Evolutionary conservation across 2,329 filamentous ascomycete genomes (phyloP).

Genomic region (Penicillium sp.): DNA sequence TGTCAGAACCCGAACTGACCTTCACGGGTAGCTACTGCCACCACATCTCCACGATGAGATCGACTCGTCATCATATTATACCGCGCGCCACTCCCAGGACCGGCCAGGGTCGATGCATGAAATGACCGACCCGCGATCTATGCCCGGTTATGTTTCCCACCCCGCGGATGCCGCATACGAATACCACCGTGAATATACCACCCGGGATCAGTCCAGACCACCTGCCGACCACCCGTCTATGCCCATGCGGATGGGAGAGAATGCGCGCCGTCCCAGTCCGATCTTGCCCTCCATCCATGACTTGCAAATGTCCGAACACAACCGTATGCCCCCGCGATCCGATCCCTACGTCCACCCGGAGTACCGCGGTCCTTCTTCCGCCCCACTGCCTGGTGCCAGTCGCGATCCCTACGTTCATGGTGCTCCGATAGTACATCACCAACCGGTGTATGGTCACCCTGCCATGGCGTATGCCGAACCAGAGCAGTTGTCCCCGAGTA

Average conservation of each 20-base stretch:
- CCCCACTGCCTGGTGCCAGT: conserved; percentile 20
- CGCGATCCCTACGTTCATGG: conserved; percentile 22
- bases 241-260: conserved; percentile 18
- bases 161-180: conserved; percentile 21
- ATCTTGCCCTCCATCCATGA: conserved; percentile 37
- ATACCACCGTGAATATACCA: conserved; percentile 24
- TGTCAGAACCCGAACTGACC: too few relatives aligned
- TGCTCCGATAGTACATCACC: conserved; percentile 23
- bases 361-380: conserved; percentile 18
- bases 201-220: conserved; percentile 18
- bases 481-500: conserved; percentile 30
- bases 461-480: conserved; percentile 28
- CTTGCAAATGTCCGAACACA: conserved; percentile 30
- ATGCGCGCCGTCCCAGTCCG: conserved; percentile 32
- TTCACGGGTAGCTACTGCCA: conserved; percentile 33
- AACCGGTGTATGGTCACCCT: conserved; percentile 27
- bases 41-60: conserved; percentile 41
- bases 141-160: conserved; percentile 21
- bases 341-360: conserved; percentile 25
- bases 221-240: conserved; percentile 17
- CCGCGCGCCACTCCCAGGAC: conserved; percentile 28
- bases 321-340: conserved; percentile 22
- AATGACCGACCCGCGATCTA: conserved; percentile 27
- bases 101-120: conserved; percentile 28
- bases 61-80: conserved; percentile 35